Base-by-base conservation (phyloP, 2,329 filamentous ascomycete species). In the Furcasterigmium sp. region DNA sequence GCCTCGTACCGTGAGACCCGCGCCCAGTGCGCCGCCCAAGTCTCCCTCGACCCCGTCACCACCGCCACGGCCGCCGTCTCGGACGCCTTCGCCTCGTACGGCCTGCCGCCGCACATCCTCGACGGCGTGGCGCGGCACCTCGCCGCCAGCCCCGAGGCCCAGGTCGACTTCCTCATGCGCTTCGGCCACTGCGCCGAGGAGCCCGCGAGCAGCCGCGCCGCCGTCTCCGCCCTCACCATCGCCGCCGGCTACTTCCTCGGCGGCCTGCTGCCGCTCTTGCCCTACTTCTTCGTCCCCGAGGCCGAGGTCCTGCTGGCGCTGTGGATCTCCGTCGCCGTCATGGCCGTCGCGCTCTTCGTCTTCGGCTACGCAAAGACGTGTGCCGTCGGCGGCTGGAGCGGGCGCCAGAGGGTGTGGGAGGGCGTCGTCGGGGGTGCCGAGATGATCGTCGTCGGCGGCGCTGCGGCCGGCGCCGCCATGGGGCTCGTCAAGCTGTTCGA, bases 161-260 rank as follows among this genome's bases (percentile, higher is more conserved):
- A 81, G 3, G 72, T 78, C 32, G 62, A 74, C 25, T 81, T 82
- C 63, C 72, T 80, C 67, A 78, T 81, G 70, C 73, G 78, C 54
- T 77, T 82, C 58, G 71, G 75, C 51, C 65, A 77, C 41, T 65
- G 64, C 48, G 65, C 76, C 35, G 65, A 70, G 47, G 64, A 71
- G 51, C 65, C 57, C 49, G 63, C 62, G 55, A 65, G 61, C 23
- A 63, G 65, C 54, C 56, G 67, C 49, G 61, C 77, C 53, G 58
- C 72, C 60, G 60, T 79, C 36, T 82, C 78, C 0, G 84, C 81
- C 3, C 50, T 81, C 20, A 86, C 80, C 8, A 84, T 88, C 53
- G 80, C 82, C 0, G 54, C 80, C 14, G 82, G 82, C 28, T 88
- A 88, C 58, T 81, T 87, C 41, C 60, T 87, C 18, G 84, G 84